phyloP scores from a whole-genome alignment of 2,329 filamentous ascomycete genomes.

The Fusarium veterinarium region DNA sequence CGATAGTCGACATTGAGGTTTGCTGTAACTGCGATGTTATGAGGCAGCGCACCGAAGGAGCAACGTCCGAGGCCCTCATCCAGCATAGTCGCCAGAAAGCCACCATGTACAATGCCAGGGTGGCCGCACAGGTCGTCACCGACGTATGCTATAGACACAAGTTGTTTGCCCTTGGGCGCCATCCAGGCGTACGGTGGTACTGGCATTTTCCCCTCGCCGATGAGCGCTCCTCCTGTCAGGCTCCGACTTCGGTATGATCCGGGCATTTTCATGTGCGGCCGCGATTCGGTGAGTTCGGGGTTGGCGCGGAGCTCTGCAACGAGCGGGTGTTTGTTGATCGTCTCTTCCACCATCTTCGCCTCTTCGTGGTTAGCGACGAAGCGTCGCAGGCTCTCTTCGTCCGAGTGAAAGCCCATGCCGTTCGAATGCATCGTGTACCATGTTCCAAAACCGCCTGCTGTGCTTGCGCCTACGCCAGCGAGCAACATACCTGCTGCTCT shows the following conservation, averaged over 20 bases:
- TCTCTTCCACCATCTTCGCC: slow-evolving; percentile 72
- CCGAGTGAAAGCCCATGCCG: slow-evolving; percentile 58
- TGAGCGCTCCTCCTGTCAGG: slow-evolving; percentile 83
- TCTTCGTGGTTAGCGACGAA: slow-evolving; percentile 69
- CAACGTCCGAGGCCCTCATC: slow-evolving; percentile 91
- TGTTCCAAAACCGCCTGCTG: slow-evolving; percentile 49
- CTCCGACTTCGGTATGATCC: slow-evolving; percentile 75
- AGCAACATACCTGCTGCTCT: slow-evolving; percentile 43
- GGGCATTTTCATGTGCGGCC: slow-evolving; percentile 90
- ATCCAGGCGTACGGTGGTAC: slow-evolving; percentile 85
- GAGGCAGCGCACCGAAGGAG: slow-evolving; percentile 88
- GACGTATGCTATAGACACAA: slow-evolving; percentile 80
- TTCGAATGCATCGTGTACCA: slow-evolving; percentile 51
- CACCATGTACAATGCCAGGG: slow-evolving; percentile 90
- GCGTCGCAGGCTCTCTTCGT: slow-evolving; percentile 77
- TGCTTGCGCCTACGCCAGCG: slow-evolving; percentile 47
- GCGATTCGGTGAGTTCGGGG: slow-evolving; percentile 76
- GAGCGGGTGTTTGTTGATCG: slow-evolving; percentile 82
- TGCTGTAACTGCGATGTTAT: slow-evolving; percentile 87
- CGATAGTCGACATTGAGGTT: slow-evolving; percentile 87
- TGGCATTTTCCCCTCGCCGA: slow-evolving; percentile 79
- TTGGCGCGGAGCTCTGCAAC: slow-evolving; percentile 74
- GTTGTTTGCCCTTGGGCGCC: slow-evolving; percentile 74
- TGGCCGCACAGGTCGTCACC: slow-evolving; percentile 88
- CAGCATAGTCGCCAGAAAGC: slow-evolving; percentile 88